Evolutionary conservation across 495 filamentous ascomycete species (phyloP).

Genomic region (Eremomyces bilateralis): DNA sequence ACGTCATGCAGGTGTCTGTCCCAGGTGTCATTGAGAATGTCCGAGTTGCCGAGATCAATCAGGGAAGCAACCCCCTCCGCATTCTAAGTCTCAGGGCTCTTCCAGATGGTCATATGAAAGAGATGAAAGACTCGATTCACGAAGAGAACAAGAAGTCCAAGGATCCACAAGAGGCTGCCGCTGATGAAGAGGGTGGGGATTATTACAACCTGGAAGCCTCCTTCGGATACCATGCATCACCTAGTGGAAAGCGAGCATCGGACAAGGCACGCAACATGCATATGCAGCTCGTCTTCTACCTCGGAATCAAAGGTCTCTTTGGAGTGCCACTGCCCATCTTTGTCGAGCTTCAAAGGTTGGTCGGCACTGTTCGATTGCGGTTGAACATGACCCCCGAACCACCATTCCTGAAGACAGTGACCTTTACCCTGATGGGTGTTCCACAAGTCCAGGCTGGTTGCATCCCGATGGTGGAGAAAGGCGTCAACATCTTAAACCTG

Average conservation of each 20-base stretch:
- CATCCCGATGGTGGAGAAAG: slow-evolving; percentile 69
- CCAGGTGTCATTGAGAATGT: slow-evolving; percentile 83
- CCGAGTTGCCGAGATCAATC: slow-evolving; percentile 85
- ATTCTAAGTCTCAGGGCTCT: slow-evolving; percentile 79
- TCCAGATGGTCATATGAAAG: slow-evolving; percentile 56
- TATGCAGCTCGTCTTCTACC: slow-evolving; percentile 79
- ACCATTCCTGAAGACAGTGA: slow-evolving; percentile 77
- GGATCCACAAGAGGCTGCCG: slow-evolving; percentile 71
- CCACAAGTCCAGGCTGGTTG: slow-evolving; percentile 83
- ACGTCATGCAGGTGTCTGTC: slow-evolving; percentile 90
- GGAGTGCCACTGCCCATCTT: slow-evolving; percentile 78
- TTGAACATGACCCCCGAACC: slow-evolving; percentile 72
- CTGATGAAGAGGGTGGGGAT: slow-evolving; percentile 76
- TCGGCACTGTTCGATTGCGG: slow-evolving; percentile 66
- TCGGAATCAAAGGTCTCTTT: slow-evolving; percentile 67
- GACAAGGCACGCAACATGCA: slow-evolving; percentile 86
- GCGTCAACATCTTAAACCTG: slow-evolving; percentile 79
- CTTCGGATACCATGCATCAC: slow-evolving; percentile 79
- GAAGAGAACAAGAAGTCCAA: slow-evolving; percentile 57
- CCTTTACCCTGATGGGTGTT: slow-evolving; percentile 80
- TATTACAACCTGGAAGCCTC: slow-evolving; percentile 91
- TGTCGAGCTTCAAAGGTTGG: slow-evolving; percentile 65
- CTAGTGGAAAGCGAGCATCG: slow-evolving; percentile 41
- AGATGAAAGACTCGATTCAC: slow-evolving; percentile 58
- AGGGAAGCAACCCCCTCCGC: slow-evolving; percentile 72